These are phyloP conservation scores for Russula emetica DNA, from an alignment of 768 basidiomycete genomes.

Conservation along the genomic window DNA sequence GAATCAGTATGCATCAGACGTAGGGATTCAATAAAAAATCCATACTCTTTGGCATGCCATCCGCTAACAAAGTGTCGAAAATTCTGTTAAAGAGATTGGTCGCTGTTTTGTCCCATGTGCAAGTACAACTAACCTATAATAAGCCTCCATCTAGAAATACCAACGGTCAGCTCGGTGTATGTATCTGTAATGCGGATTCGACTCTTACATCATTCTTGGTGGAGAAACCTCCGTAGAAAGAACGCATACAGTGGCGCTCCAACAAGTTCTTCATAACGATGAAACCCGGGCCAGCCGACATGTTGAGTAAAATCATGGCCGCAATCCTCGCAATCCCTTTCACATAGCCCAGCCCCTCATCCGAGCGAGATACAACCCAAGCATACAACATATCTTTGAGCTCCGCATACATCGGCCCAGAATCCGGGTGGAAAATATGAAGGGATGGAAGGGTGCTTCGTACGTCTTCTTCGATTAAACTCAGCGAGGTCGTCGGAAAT, in stretches of 20 bases:
- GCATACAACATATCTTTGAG: constrained; percentile 80
- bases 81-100: constrained; percentile 48
- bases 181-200: constrained; percentile 15
- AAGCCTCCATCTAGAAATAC: constrained; percentile 70
- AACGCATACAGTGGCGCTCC: constrained; percentile 78
- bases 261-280: constrained; percentile 80
- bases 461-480: constrained; percentile 71
- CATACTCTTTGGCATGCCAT: constrained; percentile 90
- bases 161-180: background rate
- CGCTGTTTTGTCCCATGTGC: background rate
- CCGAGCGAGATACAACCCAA: constrained; percentile 82
- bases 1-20: constrained; percentile 3
- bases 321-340: constrained; percentile 67
- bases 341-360: constrained; percentile 76
- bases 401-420: constrained; percentile 76
- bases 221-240: constrained; percentile 72
- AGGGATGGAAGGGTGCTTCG: constrained; percentile 65
- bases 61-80: constrained; percentile 87
- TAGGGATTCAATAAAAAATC: background rate
- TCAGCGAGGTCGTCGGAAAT: constrained; percentile 61
- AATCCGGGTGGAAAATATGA: constrained; percentile 73
- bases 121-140: constrained; percentile 60
- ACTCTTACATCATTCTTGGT: constrained; percentile 73
- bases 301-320: constrained; percentile 82
- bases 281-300: constrained; percentile 72